These are phyloP conservation scores for Pugionium dolabratum DNA, from an alignment of 345 rosid genomes.

Conservation along the genomic window DNA sequence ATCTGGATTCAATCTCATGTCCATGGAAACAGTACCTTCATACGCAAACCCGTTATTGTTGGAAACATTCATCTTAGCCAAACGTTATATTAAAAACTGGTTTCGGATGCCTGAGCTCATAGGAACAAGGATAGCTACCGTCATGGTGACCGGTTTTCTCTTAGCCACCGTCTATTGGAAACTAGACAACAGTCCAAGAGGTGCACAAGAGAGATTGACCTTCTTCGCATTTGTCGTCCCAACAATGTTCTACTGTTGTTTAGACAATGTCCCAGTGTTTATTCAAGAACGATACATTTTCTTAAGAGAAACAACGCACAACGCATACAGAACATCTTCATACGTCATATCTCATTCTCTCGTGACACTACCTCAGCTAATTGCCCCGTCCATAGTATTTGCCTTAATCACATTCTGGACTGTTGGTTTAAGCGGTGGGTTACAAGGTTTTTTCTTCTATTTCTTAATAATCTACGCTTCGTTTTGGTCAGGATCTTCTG, in stretches of 20 bases:
- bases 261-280: constrained; percentile 46
- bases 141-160: constrained; percentile 43
- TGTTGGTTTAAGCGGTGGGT: constrained; percentile 50
- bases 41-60: constrained; percentile 20
- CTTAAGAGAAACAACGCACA: constrained; percentile 59
- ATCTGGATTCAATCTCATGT: background rate
- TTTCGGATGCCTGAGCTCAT: constrained; percentile 32
- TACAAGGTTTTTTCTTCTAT: constrained; percentile 46
- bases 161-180: constrained; percentile 65
- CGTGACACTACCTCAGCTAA: constrained; percentile 43
- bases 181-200: constrained; percentile 42
- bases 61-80: constrained; percentile 26
- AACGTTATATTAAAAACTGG: constrained; percentile 41
- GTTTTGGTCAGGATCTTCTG: constrained; percentile 75
- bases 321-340: constrained; percentile 48
- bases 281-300: constrained; percentile 71
- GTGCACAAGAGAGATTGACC: constrained; percentile 43
- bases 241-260: constrained; percentile 44
- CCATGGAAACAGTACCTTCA: constrained; percentile 36
- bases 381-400: constrained; percentile 44
- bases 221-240: constrained; percentile 47
- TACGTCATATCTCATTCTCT: constrained; percentile 52
- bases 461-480: constrained; percentile 42
- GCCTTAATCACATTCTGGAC: constrained; percentile 47
- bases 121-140: constrained; percentile 18